A percentile compares a stretch with the other conserved stretches of the same genome.
phyloP scores from a whole-genome alignment of 169 alveolate species.

The Cryptosporidium ubiquitum region DNA sequence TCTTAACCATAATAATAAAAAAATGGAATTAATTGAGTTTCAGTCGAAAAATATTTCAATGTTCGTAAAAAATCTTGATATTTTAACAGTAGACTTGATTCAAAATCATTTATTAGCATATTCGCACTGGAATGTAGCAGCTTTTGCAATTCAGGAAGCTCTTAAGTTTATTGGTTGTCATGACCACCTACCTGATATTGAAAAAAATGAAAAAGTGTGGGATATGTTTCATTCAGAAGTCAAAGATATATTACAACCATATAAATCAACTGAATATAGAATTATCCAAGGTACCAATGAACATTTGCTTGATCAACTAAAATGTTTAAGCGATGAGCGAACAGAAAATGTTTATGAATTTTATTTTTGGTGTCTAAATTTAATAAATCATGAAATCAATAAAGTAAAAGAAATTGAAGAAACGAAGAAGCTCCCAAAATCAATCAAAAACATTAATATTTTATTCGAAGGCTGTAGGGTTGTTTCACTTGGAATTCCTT shows the following conservation, averaged over 20 bases:
- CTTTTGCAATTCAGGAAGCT: slow-evolving; percentile 69
- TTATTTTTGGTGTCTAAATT: slow-evolving; percentile 71
- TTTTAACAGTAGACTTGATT: slow-evolving; percentile 9
- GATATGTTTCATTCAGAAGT: slow-evolving; percentile 18
- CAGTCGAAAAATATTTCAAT: slow-evolving; percentile 28
- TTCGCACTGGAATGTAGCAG: slow-evolving; percentile 74
- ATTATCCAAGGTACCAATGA: slow-evolving; percentile 60
- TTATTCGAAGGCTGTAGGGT: slow-evolving; percentile 70
- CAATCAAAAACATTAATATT: slow-evolving; percentile 12
- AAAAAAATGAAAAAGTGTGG: slow-evolving; percentile 4
- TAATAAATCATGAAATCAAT: slow-evolving; percentile 15
- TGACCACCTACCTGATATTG: not conserved
- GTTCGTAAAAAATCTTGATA: slow-evolving; percentile 25
- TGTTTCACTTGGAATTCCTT: slow-evolving; percentile 68
- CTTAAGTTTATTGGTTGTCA: slow-evolving; percentile 68
- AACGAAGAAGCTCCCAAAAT: not conserved
- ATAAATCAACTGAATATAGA: slow-evolving; percentile 58
- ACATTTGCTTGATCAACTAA: slow-evolving; percentile 51
- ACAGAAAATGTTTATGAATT: slow-evolving; percentile 69
- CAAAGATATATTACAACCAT: slow-evolving; percentile 48
- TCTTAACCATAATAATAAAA: not conserved
- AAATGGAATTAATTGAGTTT: not conserved
- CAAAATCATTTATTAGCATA: slow-evolving; percentile 53
- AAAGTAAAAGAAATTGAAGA: not conserved
- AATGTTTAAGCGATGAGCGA: slow-evolving; percentile 2